phyloP scores from a whole-genome alignment of 495 filamentous ascomycete species.

The Penicillium paxilli region DNA sequence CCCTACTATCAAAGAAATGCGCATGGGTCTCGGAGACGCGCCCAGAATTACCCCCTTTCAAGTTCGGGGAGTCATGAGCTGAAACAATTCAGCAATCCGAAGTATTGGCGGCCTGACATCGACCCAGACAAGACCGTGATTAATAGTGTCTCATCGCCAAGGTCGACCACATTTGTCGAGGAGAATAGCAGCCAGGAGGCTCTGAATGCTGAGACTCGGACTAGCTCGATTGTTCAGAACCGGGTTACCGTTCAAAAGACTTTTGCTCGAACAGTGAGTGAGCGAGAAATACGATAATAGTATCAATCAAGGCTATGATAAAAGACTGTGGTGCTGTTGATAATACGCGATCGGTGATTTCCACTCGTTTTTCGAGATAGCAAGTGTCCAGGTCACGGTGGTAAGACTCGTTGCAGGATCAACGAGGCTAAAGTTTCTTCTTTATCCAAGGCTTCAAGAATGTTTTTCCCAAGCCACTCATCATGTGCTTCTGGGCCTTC shows the following conservation, averaged over 20 bases:
- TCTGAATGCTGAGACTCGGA: conserved; percentile 2
- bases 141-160: conserved; percentile 3
- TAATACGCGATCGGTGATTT: too few species aligned
- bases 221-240: neutral
- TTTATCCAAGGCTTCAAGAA: too few species aligned
- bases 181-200: conserved; percentile 13
- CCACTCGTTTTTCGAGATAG: too few species aligned
- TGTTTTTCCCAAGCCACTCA: too few species aligned
- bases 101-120: conserved; percentile 15
- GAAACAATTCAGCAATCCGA: conserved; percentile 1
- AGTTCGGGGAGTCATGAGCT: neutral
- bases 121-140: conserved; percentile 6
- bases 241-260: neutral
- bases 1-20: neutral
- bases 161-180: neutral
- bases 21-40: neutral
- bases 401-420: too few species aligned
- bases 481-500: too few species aligned
- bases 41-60: conserved; percentile 1
- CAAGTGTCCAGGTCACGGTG: too few species aligned
- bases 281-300: neutral
- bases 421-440: too few species aligned
- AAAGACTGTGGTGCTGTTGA: too few species aligned
- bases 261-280: neutral
- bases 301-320: too few species aligned